Evolutionary conservation across 257 asterid species (phyloP), one percentile per base, ranked within the genome.

Genomic region (Nicotiana attenuata): DNA sequence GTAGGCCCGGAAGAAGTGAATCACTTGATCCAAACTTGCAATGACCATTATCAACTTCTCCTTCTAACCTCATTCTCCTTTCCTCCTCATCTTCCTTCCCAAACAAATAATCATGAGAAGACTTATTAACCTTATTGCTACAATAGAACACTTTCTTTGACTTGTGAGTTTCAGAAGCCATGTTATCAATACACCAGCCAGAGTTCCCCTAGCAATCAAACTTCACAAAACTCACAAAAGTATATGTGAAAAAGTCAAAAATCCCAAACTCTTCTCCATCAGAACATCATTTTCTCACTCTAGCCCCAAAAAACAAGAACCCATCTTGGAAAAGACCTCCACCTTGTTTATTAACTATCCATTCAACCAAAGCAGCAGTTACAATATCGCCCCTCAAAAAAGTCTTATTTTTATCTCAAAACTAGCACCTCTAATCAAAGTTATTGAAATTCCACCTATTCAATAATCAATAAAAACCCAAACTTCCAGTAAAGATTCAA

Each of bases 1-100:
- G 45, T 75, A 50, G 63, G 16, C 80, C 80, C 28, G 80, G 80
- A 50, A 75, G 63, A 75, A 75, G 80, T 75, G 80, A 75, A 50
- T 75, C 80, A 47, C 61, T 47, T 45, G 61, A 73, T 47, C 61
- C 26, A 73, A 73, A 71, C 24, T 71, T 22, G 35, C 78, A 45
- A 71, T 13, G 13, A 71, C 78, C 78, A 45, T 71, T 59, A 22
- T 45, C 78, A 71, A 13, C 78, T 71, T 41, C 78, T 69, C 1
- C 77, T 69, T 22, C 78, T 71, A 71, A 45, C 78, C 78, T 5
- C 20, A 71, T 45, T 71, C 78, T 71, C 33, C 28, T 71, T 59
- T 13, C 59, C 13, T 71, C 24, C 4, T 41, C 78, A 26, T 71
- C 78, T 45, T 71, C 78, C 78, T 38, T 20, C 19, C 31, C 56